Evolutionary conservation across 1,284 basidiomycete species (phyloP).

Genomic region (Schizopora paradoxa): DNA sequence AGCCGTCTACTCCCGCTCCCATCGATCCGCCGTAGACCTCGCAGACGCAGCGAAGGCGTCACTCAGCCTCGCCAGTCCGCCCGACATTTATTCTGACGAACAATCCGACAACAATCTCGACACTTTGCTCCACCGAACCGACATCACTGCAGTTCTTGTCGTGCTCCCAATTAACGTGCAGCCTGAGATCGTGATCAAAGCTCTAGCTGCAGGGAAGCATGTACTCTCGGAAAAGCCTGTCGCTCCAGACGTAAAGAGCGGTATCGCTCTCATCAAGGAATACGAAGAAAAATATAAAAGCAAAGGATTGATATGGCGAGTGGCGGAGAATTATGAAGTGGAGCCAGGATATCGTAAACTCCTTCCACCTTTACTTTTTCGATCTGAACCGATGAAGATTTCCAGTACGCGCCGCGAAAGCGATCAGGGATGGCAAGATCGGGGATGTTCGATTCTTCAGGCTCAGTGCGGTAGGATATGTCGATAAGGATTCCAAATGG

Average conservation of each 20-base stretch:
- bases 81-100: slow-evolving; percentile 54
- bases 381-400: no score
- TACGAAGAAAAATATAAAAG: slow-evolving; percentile 63
- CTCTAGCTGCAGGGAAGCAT: slow-evolving; percentile 72
- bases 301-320: slow-evolving; percentile 73
- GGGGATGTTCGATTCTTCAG: slow-evolving; percentile 63
- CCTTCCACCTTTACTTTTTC: no score
- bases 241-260: slow-evolving; percentile 62
- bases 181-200: slow-evolving; percentile 59
- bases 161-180: slow-evolving; percentile 74
- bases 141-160: slow-evolving; percentile 70
- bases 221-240: slow-evolving; percentile 85
- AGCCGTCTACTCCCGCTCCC: slow-evolving; percentile 77
- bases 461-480: slow-evolving; percentile 46
- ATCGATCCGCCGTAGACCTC: slow-evolving; percentile 50
- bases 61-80: slow-evolving; percentile 39
- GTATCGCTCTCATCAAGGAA: slow-evolving; percentile 55
- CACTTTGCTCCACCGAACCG: slow-evolving; percentile 55
- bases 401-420: slow-evolving; percentile 49
- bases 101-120: slow-evolving; percentile 45
- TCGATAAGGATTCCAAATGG: slow-evolving; percentile 63
- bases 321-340: slow-evolving; percentile 81
- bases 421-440: slow-evolving; percentile 53
- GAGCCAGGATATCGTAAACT: slow-evolving; percentile 56
- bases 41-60: slow-evolving; percentile 38